Percentiles rank a stretch among this genome's conserved stretches.
Conservation (phyloP, 495 filamentous ascomycete genomes). For the Penicillium roqueforti region DNA sequence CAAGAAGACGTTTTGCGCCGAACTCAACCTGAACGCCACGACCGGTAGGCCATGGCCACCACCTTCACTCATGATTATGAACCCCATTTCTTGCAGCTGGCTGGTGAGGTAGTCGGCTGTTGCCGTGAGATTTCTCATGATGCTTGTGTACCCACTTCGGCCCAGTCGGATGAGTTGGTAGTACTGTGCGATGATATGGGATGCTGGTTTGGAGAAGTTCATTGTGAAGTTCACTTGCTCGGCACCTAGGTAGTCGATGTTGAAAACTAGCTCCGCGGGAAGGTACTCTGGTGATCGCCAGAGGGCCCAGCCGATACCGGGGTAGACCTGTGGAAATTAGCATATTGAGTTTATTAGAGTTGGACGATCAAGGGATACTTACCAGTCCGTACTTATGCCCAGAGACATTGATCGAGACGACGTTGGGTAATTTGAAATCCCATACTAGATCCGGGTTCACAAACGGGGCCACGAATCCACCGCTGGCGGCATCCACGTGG, state of each 20-base stretch:
- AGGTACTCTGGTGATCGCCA: conserved; percentile 78
- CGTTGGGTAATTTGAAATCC: conserved; percentile 80
- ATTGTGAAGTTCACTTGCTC: conserved; percentile 89
- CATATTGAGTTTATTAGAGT: background rate
- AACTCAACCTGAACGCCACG: conserved; percentile 71
- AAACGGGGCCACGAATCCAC: conserved; percentile 89
- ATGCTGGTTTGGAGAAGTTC: conserved; percentile 88
- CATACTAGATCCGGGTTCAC: conserved; percentile 70
- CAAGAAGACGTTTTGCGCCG: conserved; percentile 54
- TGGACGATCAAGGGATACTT: background rate
- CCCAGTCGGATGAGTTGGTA: conserved; percentile 90
- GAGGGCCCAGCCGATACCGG: conserved; percentile 85
- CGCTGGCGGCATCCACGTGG: conserved; percentile 84
- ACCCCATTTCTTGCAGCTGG: conserved; percentile 63
- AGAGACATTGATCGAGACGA: conserved; percentile 88
- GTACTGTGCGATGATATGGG: conserved; percentile 89
- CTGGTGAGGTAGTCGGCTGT: conserved; percentile 73
- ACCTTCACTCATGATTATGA: conserved; percentile 76
- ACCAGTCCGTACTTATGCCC: conserved; percentile 77
- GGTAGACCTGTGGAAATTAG: conserved; percentile 52
- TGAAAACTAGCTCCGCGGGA: conserved; percentile 86
- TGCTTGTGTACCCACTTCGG: conserved; percentile 75
- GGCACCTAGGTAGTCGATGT: conserved; percentile 91
- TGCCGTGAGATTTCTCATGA: conserved; percentile 80
- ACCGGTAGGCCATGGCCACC: conserved; percentile 73